These are phyloP conservation scores for Clausena lansium DNA, from an alignment of 345 rosid species.

Conservation along the genomic window DNA sequence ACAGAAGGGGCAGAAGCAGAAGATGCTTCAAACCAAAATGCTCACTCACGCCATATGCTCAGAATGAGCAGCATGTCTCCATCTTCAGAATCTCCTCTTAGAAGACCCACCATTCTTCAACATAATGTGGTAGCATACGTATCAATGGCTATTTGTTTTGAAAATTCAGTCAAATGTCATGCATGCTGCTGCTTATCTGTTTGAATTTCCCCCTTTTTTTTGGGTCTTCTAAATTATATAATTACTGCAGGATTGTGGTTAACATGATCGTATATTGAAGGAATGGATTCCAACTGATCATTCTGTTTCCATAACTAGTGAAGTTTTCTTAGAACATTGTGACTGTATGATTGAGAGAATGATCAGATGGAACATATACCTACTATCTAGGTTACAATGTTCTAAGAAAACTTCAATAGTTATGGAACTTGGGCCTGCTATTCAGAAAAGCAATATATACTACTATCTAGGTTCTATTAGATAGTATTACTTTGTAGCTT, in stretches of 20 bases:
- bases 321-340: background rate
- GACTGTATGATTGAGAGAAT: background rate
- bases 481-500: background rate
- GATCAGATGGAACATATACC: too few relatives aligned
- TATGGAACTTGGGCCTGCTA: background rate
- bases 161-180: background rate
- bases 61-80: slow-evolving; percentile 85
- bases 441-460: background rate
- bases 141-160: background rate
- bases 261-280: background rate
- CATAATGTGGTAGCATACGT: slow-evolving; percentile 47
- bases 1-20: slow-evolving; percentile 74
- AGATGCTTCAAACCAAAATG: slow-evolving; percentile 52
- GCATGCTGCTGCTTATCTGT: slow-evolving; percentile 4
- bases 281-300: background rate
- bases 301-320: background rate
- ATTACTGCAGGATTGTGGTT: background rate
- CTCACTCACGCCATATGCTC: slow-evolving; percentile 49
- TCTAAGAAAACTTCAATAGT: too few relatives aligned
- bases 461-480: background rate
- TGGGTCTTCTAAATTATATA: background rate
- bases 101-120: slow-evolving; percentile 61
- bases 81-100: slow-evolving; percentile 78
- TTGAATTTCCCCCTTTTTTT: background rate
- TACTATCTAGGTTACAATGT: too few relatives aligned